These are phyloP conservation scores for Odonthalia washingtoniensis DNA, from an alignment of 31 red algal species.

Conservation along the genomic window DNA sequence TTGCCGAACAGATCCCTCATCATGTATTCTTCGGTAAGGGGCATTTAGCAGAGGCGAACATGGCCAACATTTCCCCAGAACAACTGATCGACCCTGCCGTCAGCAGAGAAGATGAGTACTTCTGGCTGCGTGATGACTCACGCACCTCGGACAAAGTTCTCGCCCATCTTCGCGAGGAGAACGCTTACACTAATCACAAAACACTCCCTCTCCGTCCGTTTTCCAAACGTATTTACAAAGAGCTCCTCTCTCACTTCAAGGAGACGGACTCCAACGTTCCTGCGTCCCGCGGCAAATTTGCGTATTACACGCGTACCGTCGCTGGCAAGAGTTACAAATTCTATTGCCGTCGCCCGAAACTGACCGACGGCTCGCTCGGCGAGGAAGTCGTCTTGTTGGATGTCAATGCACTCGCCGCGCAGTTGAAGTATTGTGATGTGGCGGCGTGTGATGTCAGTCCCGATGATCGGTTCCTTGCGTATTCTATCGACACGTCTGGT, in stretches of 20 bases:
- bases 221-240: constrained; percentile 56
- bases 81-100: constrained; percentile 71
- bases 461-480: constrained; percentile 73
- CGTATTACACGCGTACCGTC: constrained; percentile 74
- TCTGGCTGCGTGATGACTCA: constrained; percentile 88
- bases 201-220: constrained; percentile 36
- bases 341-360: constrained; percentile 53
- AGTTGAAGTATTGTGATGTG: constrained; percentile 74
- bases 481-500: constrained; percentile 73
- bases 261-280: constrained; percentile 79
- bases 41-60: constrained; percentile 56
- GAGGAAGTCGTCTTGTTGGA: constrained; percentile 78
- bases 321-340: constrained; percentile 70
- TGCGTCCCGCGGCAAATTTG: constrained; percentile 54
- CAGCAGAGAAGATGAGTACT: constrained; percentile 56
- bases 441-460: constrained; percentile 44
- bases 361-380: constrained; percentile 24
- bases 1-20: constrained; percentile 33
- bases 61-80: not conserved
- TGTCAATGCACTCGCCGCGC: constrained; percentile 69
- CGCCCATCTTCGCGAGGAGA: constrained; percentile 77
- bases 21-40: constrained; percentile 64
- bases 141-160: constrained; percentile 65
- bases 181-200: constrained; percentile 84
- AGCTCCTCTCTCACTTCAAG: constrained; percentile 72